Conservation (phyloP, 2,329 filamentous ascomycete genomes). For the Raffaelea ambrosiae region DNA sequence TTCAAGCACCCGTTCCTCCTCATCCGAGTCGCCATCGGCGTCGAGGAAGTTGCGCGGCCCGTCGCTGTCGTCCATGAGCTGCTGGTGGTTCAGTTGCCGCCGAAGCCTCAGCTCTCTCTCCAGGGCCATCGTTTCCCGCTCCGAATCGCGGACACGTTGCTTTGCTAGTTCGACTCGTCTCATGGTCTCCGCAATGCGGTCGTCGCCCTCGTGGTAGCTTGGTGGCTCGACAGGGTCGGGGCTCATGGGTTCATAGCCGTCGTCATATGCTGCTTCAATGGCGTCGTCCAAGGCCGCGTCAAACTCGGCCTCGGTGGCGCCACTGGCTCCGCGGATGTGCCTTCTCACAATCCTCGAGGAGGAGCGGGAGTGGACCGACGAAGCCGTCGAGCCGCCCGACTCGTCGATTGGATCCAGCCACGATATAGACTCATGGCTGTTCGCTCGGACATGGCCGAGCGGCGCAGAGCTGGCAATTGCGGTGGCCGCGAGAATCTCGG, state of each 20-base stretch:
- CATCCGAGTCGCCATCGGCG: conserved; percentile 51
- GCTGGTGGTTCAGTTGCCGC: conserved; percentile 28
- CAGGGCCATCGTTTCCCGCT: conserved; percentile 58
- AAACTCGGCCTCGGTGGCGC: conserved; percentile 78
- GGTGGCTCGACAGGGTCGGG: conserved; percentile 32
- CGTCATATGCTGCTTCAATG: conserved; percentile 92
- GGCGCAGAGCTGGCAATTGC: neutral
- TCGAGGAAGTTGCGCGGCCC: conserved; percentile 51
- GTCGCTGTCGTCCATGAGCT: conserved; percentile 26
- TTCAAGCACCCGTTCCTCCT: conserved; percentile 73
- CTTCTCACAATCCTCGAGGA: conserved; percentile 64
- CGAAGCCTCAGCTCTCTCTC: conserved; percentile 48
- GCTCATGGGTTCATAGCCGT: conserved; percentile 67
- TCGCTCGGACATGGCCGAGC: conserved; percentile 39
- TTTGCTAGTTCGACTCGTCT: conserved; percentile 67
- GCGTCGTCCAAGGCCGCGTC: conserved; percentile 91
- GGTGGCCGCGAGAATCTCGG: neutral
- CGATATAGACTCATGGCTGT: conserved; percentile 74
- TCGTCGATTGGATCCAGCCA: conserved; percentile 95
- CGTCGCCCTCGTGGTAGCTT: conserved; percentile 18
- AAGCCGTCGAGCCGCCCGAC: conserved; percentile 69
- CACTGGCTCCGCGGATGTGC: conserved; percentile 59
- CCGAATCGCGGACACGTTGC: conserved; percentile 64
- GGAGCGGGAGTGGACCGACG: conserved; percentile 72
- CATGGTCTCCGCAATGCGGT: conserved; percentile 44